Percentiles rank a stretch among this genome's conserved stretches.
Conservation (phyloP, 768 basidiomycete species). For the Sporobolomyces roseus region DNA sequence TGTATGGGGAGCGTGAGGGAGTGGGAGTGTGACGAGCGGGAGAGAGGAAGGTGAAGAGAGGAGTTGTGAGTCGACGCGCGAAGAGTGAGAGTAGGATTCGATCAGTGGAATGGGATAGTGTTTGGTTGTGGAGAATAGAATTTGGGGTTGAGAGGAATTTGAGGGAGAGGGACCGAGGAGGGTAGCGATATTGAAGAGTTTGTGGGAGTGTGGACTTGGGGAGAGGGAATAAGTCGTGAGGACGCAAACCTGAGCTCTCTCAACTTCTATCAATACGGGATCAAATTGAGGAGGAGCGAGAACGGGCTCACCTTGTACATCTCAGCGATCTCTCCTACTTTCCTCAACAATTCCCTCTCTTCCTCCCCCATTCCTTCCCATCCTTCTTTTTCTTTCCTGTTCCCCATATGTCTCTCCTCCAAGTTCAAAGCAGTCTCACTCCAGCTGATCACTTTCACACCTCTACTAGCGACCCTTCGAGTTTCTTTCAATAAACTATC, state of each 20-base stretch:
- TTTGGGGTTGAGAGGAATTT: neutral
- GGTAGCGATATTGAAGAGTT: slow-evolving; percentile 23
- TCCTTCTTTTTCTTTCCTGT: neutral
- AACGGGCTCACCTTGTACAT: slow-evolving; percentile 48
- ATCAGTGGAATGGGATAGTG: slow-evolving; percentile 34
- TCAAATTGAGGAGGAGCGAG: neutral
- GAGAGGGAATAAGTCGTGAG: slow-evolving; percentile 32
- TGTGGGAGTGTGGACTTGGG: neutral
- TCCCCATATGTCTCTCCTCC: neutral
- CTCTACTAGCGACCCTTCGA: neutral
- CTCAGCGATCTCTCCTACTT: slow-evolving; percentile 50
- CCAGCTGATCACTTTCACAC: slow-evolving; percentile 20
- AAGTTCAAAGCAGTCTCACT: slow-evolving; percentile 15
- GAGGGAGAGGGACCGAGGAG: slow-evolving; percentile 22
- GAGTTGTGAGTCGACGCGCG: neutral
- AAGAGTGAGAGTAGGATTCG: slow-evolving; percentile 28
- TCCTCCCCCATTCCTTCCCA: slow-evolving; percentile 24
- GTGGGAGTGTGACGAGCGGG: slow-evolving; percentile 1
- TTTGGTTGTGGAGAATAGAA: slow-evolving; percentile 32
- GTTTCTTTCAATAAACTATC: slow-evolving; percentile 20
- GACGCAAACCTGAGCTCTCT: slow-evolving; percentile 11
- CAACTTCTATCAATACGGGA: neutral
- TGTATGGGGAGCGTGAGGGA: neutral
- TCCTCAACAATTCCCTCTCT: slow-evolving; percentile 7
- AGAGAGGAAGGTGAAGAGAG: neutral